Percentiles rank a stretch among this genome's conserved stretches.
These are phyloP conservation scores for Lachnum nothofagi DNA, from an alignment of 2,329 filamentous ascomycete species.

Conservation along the genomic window DNA sequence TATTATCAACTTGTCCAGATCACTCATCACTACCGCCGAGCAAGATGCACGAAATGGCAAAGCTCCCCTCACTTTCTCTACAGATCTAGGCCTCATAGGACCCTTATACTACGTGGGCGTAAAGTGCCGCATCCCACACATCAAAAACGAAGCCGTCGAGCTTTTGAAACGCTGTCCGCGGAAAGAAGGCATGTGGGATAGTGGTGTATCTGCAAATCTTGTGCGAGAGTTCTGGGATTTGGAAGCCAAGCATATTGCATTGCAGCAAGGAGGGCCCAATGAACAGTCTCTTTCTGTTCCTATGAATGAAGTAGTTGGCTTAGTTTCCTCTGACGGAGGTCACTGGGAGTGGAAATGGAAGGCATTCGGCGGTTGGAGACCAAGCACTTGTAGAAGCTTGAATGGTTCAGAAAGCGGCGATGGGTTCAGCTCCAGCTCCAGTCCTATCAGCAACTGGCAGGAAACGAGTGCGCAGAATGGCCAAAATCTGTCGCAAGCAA, in stretches of 20 bases:
- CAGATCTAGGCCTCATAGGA: conserved; percentile 28
- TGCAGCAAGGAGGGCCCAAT: not conserved
- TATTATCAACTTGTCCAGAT: conserved; percentile 23
- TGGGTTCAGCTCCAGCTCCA: too few species aligned
- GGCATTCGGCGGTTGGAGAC: too few species aligned
- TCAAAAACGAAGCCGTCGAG: conserved; percentile 20
- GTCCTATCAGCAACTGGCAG: too few species aligned
- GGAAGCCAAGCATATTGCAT: conserved; percentile 15
- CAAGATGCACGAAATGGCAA: conserved; percentile 23
- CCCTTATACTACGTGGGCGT: conserved; percentile 28
- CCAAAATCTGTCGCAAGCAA: too few species aligned
- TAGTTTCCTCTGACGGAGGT: conserved; percentile 22
- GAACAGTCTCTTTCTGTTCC: conserved; percentile 4
- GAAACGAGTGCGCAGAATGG: too few species aligned
- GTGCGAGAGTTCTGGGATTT: conserved; percentile 25
- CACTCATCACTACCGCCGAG: conserved; percentile 26
- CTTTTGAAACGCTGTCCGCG: conserved; percentile 23
- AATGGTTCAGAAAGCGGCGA: too few species aligned
- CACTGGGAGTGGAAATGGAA: conserved; percentile 26
- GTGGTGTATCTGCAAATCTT: conserved; percentile 15
- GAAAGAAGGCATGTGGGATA: conserved; percentile 33
- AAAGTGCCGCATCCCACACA: conserved; percentile 16
- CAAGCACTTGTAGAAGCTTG: too few species aligned
- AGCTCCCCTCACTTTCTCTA: conserved; percentile 24
- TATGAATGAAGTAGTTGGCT: conserved; percentile 14